Evolutionary conservation across 2,329 filamentous ascomycete genomes (phyloP), one percentile per base, ranked within the genome.

Genomic region (Sclerotinia trifoliorum): DNA sequence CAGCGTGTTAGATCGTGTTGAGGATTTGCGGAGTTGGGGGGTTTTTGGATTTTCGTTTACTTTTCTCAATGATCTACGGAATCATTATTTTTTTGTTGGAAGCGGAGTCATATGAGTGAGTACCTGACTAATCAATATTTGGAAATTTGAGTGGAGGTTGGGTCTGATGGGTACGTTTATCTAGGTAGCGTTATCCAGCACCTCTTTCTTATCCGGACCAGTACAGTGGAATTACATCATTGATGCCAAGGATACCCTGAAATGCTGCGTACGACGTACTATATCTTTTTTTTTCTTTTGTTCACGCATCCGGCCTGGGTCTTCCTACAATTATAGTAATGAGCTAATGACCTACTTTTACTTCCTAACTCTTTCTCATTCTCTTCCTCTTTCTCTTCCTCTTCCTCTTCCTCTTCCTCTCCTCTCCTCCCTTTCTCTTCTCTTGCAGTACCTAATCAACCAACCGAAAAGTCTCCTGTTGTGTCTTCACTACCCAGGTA

Each of bases 151-250:
- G 48, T n/a, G 39, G 29, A 46, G 35, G 13, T 29, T 61, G 35
- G 35, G 15, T 19, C 15, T 10, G 2, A 6, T 26, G 17, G 19
- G 17, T 42, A 42, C 39, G 39, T 17, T 5, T 11, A 11, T 39
- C 11, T 49, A 32, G 35, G 19, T 64, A 54, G 32, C 29, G n/a
- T 26, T 54, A 54, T 64, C 61, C 26, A 46, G 39, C 35, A 2
- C 24, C 17, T 44, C 46, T 44, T 42, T 42, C 39, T 42, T 15
- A 42, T 42, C 39, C 39, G 39, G 39, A 15, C 39, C 10, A 49
- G 7, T 49, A 21, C 19, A 24, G 0, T 49, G 10, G 35, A 64
- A 64, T 64, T 64, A 64, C 61, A 64, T 64, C 61, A 64, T 64
- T 6, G 24, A 8, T 3, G 4, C 8, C 48, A 21, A 52, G 48